A percentile compares a stretch with the other conserved stretches of the same genome.
phyloP scores from a whole-genome alignment of 1,284 basidiomycete species.

The Chalciporus sp. region DNA sequence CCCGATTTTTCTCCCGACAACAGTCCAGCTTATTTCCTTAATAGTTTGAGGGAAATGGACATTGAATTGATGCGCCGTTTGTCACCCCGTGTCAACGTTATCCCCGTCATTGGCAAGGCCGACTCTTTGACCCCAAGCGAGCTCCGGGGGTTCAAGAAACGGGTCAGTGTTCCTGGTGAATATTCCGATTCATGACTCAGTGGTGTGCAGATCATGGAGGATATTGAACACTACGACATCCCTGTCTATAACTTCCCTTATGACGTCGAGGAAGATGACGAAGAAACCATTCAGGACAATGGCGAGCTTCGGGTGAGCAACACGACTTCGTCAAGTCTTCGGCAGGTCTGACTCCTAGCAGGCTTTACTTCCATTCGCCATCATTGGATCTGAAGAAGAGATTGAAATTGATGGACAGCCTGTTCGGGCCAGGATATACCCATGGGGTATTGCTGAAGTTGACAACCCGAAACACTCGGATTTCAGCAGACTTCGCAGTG shows the following conservation, averaged over 20 bases:
- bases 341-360: constrained; percentile 30
- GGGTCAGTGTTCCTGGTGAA: constrained; percentile 54
- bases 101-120: constrained; percentile 97
- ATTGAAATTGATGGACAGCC: constrained; percentile 91
- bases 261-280: constrained; percentile 98
- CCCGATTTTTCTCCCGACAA: background rate
- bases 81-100: constrained; percentile 97
- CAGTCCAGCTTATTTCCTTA: background rate
- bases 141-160: constrained; percentile 94
- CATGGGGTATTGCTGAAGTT: constrained; percentile 98
- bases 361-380: constrained; percentile 93
- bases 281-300: constrained; percentile 98
- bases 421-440: constrained; percentile 92
- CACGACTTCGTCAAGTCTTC: background rate
- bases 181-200: constrained; percentile 10
- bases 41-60: constrained; percentile 95
- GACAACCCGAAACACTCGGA: constrained; percentile 99
- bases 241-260: constrained; percentile 99
- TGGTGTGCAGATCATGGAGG: constrained; percentile 87
- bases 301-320: constrained; percentile 80
- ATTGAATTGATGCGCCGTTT: constrained; percentile 98
- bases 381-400: constrained; percentile 97
- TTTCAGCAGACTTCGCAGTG: constrained; percentile 90
- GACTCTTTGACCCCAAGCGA: constrained; percentile 93
- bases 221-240: constrained; percentile 98